phyloP scores from a whole-genome alignment of 2,329 filamentous ascomycete species.

The Westerdykella aurantiaca region DNA sequence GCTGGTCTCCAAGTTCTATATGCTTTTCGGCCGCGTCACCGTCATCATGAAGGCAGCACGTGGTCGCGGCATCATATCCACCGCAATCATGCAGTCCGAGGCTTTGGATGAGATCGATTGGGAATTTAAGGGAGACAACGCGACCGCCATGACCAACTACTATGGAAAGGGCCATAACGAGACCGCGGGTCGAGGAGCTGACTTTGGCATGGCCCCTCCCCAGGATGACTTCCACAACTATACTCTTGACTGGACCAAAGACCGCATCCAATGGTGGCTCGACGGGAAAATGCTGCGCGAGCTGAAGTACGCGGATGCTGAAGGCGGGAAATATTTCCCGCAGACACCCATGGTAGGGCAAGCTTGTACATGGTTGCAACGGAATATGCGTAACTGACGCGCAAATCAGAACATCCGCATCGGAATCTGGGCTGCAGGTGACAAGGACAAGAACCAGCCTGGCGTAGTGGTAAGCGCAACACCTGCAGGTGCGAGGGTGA shows the following conservation, averaged over 20 bases:
- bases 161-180: slow-evolving; percentile 52
- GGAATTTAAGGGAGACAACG: slow-evolving; percentile 40
- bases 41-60: slow-evolving; percentile 44
- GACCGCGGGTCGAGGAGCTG: slow-evolving; percentile 44
- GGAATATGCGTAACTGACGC: background rate
- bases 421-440: slow-evolving; percentile 61
- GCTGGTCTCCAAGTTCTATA: slow-evolving; percentile 56
- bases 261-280: slow-evolving; percentile 59
- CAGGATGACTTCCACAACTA: slow-evolving; percentile 39
- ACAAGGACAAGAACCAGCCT: slow-evolving; percentile 39
- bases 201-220: slow-evolving; percentile 24
- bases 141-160: slow-evolving; percentile 47
- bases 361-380: background rate
- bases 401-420: slow-evolving; percentile 53
- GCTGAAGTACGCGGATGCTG: slow-evolving; percentile 54
- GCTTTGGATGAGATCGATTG: slow-evolving; percentile 52
- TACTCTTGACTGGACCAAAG: slow-evolving; percentile 60
- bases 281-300: slow-evolving; percentile 58
- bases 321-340: slow-evolving; percentile 56
- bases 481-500: background rate
- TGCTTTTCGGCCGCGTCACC: slow-evolving; percentile 50
- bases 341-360: slow-evolving; percentile 58
- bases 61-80: slow-evolving; percentile 47
- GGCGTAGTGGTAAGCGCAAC: slow-evolving; percentile 15
- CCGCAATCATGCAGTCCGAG: slow-evolving; percentile 48